These are phyloP conservation scores for Trifolium subterraneum DNA, from an alignment of 306 rosid species.

Conservation along the genomic window DNA sequence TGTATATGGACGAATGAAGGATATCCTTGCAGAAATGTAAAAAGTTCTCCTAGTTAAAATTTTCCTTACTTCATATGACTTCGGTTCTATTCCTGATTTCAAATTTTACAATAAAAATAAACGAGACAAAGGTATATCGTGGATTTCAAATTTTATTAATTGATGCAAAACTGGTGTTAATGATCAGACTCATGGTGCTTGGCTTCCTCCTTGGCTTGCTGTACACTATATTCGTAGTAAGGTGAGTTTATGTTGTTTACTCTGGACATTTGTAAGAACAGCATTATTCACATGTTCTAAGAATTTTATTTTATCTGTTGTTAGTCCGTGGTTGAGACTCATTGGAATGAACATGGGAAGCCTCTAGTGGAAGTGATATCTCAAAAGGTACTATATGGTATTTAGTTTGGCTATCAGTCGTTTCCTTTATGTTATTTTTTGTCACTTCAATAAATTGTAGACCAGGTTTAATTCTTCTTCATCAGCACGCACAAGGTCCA, in stretches of 20 bases:
- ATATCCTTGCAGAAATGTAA: conserved; percentile 29
- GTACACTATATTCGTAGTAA: conserved; percentile 58
- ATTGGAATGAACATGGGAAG: conserved; percentile 83
- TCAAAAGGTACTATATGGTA: conserved; percentile 67
- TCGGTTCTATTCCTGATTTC: conserved; percentile 17
- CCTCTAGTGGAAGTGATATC: conserved; percentile 64
- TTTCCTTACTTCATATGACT: neutral
- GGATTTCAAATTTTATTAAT: conserved; percentile 26
- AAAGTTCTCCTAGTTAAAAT: conserved; percentile 4
- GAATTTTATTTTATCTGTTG: conserved; percentile 16
- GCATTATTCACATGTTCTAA: conserved; percentile 41
- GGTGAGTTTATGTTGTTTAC: conserved; percentile 53
- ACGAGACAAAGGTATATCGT: neutral
- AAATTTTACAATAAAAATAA: conserved; percentile 5
- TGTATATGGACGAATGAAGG: conserved; percentile 12
- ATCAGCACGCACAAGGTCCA: conserved; percentile 19
- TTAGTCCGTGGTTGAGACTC: conserved; percentile 59
- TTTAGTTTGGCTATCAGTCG: conserved; percentile 35
- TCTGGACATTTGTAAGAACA: conserved; percentile 19
- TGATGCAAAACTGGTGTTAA: conserved; percentile 44
- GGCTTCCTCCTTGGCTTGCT: conserved; percentile 97
- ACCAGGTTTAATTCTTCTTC: conserved; percentile 26
- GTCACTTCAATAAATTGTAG: conserved; percentile 12
- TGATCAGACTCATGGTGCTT: conserved; percentile 79
- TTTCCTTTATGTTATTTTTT: conserved; percentile 2